phyloP scores from a whole-genome alignment of 1,284 basidiomycete genomes.

The Trichosporon inkin region DNA sequence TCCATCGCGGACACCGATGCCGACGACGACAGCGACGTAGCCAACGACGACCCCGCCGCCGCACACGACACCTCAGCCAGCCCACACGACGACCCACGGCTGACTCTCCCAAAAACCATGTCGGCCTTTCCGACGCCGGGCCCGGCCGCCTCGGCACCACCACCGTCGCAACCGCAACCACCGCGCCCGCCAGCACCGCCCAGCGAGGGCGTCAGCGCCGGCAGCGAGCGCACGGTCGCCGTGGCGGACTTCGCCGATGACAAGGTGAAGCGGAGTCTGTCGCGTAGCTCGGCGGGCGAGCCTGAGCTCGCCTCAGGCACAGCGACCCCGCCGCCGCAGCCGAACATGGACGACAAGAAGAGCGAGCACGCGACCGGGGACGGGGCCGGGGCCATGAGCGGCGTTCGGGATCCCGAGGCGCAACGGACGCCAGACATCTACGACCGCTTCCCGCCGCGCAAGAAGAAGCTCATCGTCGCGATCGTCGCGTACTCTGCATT shows the following conservation, averaged over 20 bases:
- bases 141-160: neutral
- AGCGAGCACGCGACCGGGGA: too few species aligned
- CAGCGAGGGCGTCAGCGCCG: neutral
- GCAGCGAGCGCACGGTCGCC: neutral
- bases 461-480: slow-evolving; percentile 55
- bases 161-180: neutral
- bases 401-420: slow-evolving; percentile 7
- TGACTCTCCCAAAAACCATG: neutral
- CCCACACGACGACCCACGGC: neutral
- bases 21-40: neutral
- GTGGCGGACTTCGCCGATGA: neutral
- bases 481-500: slow-evolving; percentile 58
- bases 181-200: neutral
- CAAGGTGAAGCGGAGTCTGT: neutral
- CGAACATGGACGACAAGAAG: neutral
- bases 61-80: neutral
- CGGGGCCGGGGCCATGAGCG: too few species aligned
- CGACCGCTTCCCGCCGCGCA: slow-evolving; percentile 53
- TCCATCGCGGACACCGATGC: neutral
- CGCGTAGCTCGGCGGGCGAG: neutral
- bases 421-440: slow-evolving; percentile 49
- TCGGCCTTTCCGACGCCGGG: neutral
- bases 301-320: neutral
- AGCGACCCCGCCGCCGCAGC: neutral
- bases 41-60: neutral